Conservation (phyloP, 805 yeast species). For the Candida dendrica region DNA sequence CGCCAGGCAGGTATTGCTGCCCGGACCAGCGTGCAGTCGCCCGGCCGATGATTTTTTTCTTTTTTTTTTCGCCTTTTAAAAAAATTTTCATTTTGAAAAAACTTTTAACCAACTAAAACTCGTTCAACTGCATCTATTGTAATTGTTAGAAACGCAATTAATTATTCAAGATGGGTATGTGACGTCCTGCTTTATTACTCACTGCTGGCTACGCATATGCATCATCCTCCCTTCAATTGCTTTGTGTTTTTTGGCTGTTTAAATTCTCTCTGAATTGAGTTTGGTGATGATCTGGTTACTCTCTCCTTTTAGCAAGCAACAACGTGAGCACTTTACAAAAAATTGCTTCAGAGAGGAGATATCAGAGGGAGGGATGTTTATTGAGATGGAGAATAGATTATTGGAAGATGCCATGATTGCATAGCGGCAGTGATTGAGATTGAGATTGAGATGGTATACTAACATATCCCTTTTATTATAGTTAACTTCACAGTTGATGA, state of each 20-base stretch:
- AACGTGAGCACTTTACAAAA: neutral
- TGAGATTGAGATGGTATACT: no score
- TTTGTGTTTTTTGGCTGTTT: no score
- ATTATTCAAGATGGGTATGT: constrained; percentile 23
- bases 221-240: neutral
- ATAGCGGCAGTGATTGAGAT: no score
- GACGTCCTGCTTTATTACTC: neutral
- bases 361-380: no score
- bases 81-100: neutral
- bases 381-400: no score
- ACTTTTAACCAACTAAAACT: neutral
- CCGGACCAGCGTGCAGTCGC: neutral
- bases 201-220: neutral
- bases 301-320: no score
- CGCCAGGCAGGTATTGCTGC: neutral
- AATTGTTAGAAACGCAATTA: neutral
- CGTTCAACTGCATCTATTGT: neutral
- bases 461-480: neutral
- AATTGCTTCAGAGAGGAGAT: no score
- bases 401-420: no score
- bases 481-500: constrained; percentile 61
- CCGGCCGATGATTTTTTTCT: neutral
- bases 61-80: no score
- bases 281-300: no score
- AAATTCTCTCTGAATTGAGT: no score